Evolutionary conservation across 345 rosid genomes (phyloP).

Genomic region (Rubroshorea leprosula): DNA sequence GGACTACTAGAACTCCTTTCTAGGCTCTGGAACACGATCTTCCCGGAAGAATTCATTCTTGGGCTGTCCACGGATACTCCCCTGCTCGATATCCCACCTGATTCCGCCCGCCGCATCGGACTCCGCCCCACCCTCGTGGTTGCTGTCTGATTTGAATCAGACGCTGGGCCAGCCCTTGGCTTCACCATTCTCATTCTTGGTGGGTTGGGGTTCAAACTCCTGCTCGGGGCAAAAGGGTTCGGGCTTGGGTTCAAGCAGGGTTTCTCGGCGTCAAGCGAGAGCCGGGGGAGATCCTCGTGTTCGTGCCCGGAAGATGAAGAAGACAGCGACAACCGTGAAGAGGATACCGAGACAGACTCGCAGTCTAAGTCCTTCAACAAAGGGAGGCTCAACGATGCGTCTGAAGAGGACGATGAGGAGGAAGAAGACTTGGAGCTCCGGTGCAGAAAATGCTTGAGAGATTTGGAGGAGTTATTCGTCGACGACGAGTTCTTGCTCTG

Average conservation of each 20-base stretch:
- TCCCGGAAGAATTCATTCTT: conserved; percentile 88
- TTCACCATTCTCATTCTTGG: conserved; percentile 65
- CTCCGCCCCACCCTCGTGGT: conserved; percentile 45
- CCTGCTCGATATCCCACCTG: conserved; percentile 34
- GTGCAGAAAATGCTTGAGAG: conserved; percentile 60
- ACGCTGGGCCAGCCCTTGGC: conserved; percentile 25
- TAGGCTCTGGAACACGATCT: conserved; percentile 80
- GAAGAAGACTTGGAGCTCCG: conserved; percentile 50
- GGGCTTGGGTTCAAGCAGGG: conserved; percentile 38
- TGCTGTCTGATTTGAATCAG: conserved; percentile 17
- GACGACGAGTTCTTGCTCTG: conserved; percentile 19
- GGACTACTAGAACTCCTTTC: conserved; percentile 98
- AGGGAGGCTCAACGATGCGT: conserved; percentile 52
- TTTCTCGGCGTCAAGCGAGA: conserved; percentile 79
- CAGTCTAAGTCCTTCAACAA: conserved; percentile 59
- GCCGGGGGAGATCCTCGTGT: conserved; percentile 73
- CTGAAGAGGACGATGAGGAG: conserved; percentile 20
- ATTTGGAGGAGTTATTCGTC: conserved; percentile 33
- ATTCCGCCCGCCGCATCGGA: conserved; percentile 44
- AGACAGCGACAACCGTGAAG: conserved; percentile 78
- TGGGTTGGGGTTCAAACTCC: conserved; percentile 35
- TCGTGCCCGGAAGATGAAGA: conserved; percentile 90
- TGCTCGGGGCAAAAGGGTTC: conserved; percentile 49
- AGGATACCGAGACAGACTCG: conserved; percentile 63
- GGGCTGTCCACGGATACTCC: conserved; percentile 87